A percentile compares a stretch with the other conserved stretches of the same genome.
Conservation (phyloP, 768 basidiomycete species). For the Austroboletus eburneus region DNA sequence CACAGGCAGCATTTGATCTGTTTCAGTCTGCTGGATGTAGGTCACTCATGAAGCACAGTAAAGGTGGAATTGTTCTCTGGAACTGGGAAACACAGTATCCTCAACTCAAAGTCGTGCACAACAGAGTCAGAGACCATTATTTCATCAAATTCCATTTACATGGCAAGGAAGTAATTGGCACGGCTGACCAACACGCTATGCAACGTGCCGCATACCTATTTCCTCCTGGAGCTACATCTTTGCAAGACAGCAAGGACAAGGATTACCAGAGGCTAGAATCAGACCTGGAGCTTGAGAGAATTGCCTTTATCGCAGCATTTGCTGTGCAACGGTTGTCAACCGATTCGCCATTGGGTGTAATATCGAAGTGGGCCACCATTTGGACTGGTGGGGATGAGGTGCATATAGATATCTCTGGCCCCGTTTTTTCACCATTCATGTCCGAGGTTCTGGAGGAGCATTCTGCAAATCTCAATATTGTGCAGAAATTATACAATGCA, state of each 20-base stretch:
- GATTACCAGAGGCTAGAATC: neutral
- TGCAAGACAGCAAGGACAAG: neutral
- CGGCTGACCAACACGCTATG: neutral
- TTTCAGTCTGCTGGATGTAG: constrained; percentile 10
- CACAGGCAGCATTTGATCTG: constrained; percentile 40
- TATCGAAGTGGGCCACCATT: neutral
- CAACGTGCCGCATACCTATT: neutral
- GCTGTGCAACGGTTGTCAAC: neutral
- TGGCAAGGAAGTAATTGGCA: neutral
- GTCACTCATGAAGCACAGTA: constrained; percentile 36
- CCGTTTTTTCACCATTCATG: neutral
- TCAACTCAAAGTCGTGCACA: neutral
- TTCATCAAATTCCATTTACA: neutral
- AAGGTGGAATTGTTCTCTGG: neutral
- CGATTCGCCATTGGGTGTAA: neutral
- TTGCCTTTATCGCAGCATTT: constrained; percentile 1
- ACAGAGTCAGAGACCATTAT: neutral
- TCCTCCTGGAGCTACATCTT: neutral
- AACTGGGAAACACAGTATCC: neutral
- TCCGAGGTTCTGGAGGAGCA: neutral
- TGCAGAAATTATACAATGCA: neutral
- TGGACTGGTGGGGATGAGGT: neutral
- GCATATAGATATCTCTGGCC: too few relatives aligned
- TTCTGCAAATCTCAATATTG: neutral
- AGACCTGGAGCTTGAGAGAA: neutral